These are phyloP conservation scores for Xylaria sp. DNA, from an alignment of 2,329 filamentous ascomycete species.

Conservation along the genomic window DNA sequence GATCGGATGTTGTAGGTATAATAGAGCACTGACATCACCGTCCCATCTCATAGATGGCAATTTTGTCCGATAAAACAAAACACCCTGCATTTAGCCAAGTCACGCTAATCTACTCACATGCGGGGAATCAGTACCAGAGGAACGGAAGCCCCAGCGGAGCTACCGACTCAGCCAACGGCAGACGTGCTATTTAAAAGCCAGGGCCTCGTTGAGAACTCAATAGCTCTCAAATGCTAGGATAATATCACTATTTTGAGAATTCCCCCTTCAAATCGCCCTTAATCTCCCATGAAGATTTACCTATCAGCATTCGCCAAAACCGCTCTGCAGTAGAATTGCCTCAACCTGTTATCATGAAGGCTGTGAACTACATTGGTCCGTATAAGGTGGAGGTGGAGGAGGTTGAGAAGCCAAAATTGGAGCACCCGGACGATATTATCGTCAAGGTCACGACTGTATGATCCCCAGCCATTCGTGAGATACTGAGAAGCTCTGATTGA, in stretches of 20 bases:
- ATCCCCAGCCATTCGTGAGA: background rate
- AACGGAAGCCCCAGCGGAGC: too few relatives aligned
- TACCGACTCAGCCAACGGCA: background rate
- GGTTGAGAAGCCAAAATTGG: constrained; percentile 15
- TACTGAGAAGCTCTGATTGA: background rate
- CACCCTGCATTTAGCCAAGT: background rate
- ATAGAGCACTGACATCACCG: background rate
- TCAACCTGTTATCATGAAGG: constrained; percentile 13
- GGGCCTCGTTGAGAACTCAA: background rate
- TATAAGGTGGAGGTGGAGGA: constrained; percentile 27
- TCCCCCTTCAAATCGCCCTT: background rate
- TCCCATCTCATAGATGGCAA: background rate
- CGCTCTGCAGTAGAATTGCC: background rate
- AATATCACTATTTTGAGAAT: background rate
- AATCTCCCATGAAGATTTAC: background rate
- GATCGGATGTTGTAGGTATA: background rate
- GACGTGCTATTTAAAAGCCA: background rate
- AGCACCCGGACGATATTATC: constrained; percentile 28
- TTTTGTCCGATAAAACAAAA: constrained; percentile 10
- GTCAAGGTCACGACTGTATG: constrained; percentile 27
- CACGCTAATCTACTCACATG: background rate
- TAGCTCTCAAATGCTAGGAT: too few relatives aligned
- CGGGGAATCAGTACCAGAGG: background rate
- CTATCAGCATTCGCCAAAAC: too few relatives aligned
- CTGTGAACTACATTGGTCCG: constrained; percentile 20